Evolutionary conservation across 768 basidiomycete species (phyloP).

Genomic region (Pulveroboletus sp.): DNA sequence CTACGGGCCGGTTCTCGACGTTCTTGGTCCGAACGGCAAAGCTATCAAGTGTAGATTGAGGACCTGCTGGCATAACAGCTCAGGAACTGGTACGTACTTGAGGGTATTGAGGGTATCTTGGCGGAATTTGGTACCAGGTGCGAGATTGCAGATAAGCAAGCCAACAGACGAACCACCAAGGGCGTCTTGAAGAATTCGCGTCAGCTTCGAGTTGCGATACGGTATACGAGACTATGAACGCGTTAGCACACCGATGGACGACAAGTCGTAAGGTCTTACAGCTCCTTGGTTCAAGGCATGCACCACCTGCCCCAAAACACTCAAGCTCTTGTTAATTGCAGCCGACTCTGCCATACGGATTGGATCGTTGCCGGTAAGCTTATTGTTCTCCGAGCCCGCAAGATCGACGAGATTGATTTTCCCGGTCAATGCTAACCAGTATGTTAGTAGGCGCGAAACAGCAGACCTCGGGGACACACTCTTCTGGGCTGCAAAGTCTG

Average conservation of each 20-base stretch:
- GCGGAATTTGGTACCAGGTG: conserved; percentile 77
- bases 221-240: conserved; percentile 67
- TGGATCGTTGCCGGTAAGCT: conserved; percentile 83
- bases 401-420: conserved; percentile 88
- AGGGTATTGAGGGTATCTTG: conserved; percentile 89
- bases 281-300: conserved; percentile 77
- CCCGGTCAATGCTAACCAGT: conserved; percentile 54
- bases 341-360: conserved; percentile 86
- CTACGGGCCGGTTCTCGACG: conserved; percentile 76
- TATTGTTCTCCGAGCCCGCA: conserved; percentile 91
- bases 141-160: conserved; percentile 82
- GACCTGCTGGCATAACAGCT: neutral
- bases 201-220: conserved; percentile 87
- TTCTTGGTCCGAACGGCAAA: conserved; percentile 86
- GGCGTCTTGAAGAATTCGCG: conserved; percentile 86
- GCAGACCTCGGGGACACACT: conserved; percentile 34
- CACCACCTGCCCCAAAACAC: conserved; percentile 85
- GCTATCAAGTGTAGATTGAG: conserved; percentile 32
- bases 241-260: conserved; percentile 5
- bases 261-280: conserved; percentile 32
- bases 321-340: conserved; percentile 88
- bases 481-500: conserved; percentile 50
- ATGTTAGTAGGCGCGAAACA: neutral
- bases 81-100: conserved; percentile 50
- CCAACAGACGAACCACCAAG: conserved; percentile 80